phyloP scores from a whole-genome alignment of 208 protist species.

The Crithidia acanthocephali region DNA sequence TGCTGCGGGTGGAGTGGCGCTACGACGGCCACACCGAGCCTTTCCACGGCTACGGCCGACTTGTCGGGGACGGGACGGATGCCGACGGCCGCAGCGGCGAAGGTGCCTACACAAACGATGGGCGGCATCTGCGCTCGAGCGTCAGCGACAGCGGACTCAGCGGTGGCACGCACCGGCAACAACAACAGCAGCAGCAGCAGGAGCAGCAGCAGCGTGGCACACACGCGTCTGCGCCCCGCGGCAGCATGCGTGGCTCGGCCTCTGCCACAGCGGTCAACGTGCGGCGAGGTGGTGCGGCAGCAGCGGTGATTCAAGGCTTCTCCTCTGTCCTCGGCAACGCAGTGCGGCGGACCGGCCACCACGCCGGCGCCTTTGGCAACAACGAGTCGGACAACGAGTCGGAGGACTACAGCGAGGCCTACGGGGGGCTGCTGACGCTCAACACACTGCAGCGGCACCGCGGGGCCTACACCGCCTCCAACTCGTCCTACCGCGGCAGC shows the following conservation, averaged over 20 bases:
- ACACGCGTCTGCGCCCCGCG: neutral
- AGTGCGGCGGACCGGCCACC: constrained; percentile 41
- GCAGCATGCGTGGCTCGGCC: neutral
- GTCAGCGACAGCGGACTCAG: neutral
- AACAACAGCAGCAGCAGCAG: neutral
- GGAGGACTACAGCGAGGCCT: constrained; percentile 49
- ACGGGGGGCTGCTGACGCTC: constrained; percentile 51
- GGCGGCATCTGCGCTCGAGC: constrained; percentile 4
- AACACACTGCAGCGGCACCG: constrained; percentile 29
- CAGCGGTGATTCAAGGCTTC: constrained; percentile 44
- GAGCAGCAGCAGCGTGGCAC: neutral
- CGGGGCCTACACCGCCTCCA: constrained; percentile 21
- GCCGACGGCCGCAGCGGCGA: neutral
- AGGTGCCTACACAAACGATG: neutral
- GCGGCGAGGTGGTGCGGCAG: constrained; percentile 23
- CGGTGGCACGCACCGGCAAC: neutral
- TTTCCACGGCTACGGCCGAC: constrained; percentile 16
- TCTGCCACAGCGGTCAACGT: constrained; percentile 5
- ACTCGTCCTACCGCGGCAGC: constrained; percentile 31
- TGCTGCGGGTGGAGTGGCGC: constrained; percentile 61
- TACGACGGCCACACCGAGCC: constrained; percentile 28
- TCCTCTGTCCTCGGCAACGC: constrained; percentile 50
- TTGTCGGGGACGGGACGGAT: neutral
- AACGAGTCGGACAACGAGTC: constrained; percentile 54
- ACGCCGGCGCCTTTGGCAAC: constrained; percentile 46